These are phyloP conservation scores for Rhizoctonia solani DNA, from an alignment of 1,284 basidiomycete genomes.

Conservation along the genomic window DNA sequence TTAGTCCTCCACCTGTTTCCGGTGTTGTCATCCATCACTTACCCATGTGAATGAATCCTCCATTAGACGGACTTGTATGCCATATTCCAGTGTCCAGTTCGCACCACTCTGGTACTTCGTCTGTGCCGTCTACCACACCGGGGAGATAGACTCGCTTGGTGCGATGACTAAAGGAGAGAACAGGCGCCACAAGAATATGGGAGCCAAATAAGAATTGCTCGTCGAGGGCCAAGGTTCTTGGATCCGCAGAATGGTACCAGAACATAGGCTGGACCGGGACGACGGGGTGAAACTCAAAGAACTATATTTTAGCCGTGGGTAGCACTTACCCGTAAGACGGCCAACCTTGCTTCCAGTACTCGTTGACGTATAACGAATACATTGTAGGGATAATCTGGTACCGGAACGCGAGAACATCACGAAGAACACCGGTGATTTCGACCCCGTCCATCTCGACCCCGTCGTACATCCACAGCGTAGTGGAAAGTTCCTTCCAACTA, in stretches of 20 bases:
- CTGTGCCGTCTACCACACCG: conserved; percentile 10
- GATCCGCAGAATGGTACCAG: conserved; percentile 29
- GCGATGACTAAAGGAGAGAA: conserved; percentile 18
- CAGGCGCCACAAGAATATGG: conserved; percentile 28
- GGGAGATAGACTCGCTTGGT: conserved; percentile 31
- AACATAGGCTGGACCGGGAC: conserved; percentile 9
- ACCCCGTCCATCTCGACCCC: conserved; percentile 6
- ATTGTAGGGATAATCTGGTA: conserved; percentile 27
- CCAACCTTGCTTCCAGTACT: conserved; percentile 32
- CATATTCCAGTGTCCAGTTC: conserved; percentile 29
- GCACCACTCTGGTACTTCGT: conserved; percentile 28
- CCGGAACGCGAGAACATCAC: conserved; percentile 18
- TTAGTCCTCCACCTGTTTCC: neutral
- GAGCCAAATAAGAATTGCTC: conserved; percentile 33
- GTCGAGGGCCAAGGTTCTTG: conserved; percentile 23
- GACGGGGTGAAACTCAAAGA: neutral
- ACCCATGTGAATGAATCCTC: conserved; percentile 15
- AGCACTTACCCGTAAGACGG: conserved; percentile 15
- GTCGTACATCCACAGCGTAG: conserved; percentile 33
- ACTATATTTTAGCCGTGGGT: neutral
- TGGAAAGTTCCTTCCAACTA: conserved; percentile 31
- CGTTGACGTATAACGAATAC: conserved; percentile 31
- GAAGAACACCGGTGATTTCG: conserved; percentile 14
- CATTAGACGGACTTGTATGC: conserved; percentile 21
- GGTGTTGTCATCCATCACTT: neutral